Base-by-base conservation (phyloP, 1,284 basidiomycete genomes). In the Fomitopsis palustris region DNA sequence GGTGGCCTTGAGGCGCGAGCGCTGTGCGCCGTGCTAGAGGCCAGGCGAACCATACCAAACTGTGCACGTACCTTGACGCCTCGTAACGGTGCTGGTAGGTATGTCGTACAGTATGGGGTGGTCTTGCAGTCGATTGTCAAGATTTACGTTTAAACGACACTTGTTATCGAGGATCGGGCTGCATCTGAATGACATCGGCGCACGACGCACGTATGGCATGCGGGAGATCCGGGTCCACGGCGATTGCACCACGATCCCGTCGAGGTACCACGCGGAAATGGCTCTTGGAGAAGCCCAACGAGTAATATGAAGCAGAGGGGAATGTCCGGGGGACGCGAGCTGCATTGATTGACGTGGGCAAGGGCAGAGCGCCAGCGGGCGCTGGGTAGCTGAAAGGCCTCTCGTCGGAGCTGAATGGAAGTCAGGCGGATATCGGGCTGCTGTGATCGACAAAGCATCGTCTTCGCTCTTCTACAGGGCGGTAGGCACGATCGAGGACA, bases 381-480 rank as follows among this genome's bases (percentile, higher is more conserved):
- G 49, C 49, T 52, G 31, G 35, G 33, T 52, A 37, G 49, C 49
- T 37, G 49, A 52, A 52, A 52, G 49, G n/a, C 49, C 49, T 52
- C 49, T 52, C 49, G 21, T 21, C 49, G n/a, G 49, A 37, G 27
- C 23, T 47, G 45, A 23, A 47, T 17, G 45, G 29, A 47, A 25
- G 17, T 21, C 31, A 35, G 17, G 19, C 21, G 49, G 49, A 16
- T 23, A n/a, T 33, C 31, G 21, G 49, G 33, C 31, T 52, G 49
- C 19, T 52, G 31, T 31, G 49, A 52, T 52, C 49, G 49, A 52
- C 49, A 52, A 31, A 23, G 23, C 17, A 6, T 19, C 31, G 21
- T 12, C 49, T 21, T 29, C 27, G 31, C 33, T 19, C 25, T 29
- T 33, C 49, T 52, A 19, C 25, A 14, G 10, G 45, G 23, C 10